These are phyloP conservation scores for Epichloe aotearoae DNA, from an alignment of 2,329 filamentous ascomycete genomes.

Conservation along the genomic window DNA sequence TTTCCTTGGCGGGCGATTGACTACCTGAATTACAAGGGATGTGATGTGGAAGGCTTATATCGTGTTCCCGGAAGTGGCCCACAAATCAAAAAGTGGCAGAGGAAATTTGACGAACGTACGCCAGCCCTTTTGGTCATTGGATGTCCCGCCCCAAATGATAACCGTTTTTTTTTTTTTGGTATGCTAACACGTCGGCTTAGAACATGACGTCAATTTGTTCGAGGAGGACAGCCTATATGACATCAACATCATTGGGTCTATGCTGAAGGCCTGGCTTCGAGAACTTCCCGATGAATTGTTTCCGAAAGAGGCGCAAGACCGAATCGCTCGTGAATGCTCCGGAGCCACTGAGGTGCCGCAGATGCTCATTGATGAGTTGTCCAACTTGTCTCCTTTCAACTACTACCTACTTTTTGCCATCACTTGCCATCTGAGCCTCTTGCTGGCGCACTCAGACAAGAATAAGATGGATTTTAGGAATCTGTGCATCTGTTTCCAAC, in stretches of 20 bases:
- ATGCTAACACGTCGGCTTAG: slow-evolving; percentile 25
- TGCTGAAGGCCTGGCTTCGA: slow-evolving; percentile 92
- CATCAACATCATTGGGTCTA: slow-evolving; percentile 89
- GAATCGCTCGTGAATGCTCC: slow-evolving; percentile 66
- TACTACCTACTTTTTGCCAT: slow-evolving; percentile 97
- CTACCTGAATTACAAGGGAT: slow-evolving; percentile 88
- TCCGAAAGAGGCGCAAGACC: slow-evolving; percentile 69
- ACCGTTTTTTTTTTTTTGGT: background rate
- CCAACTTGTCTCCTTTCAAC: slow-evolving; percentile 88
- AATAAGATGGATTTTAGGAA: slow-evolving; percentile 99
- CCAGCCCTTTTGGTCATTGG: background rate
- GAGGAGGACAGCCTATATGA: slow-evolving; percentile 81
- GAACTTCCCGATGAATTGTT: slow-evolving; percentile 92
- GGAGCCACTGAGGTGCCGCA: slow-evolving; percentile 72
- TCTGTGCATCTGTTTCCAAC: slow-evolving; percentile 91
- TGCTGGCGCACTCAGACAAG: slow-evolving; percentile 83
- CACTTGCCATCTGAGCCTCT: slow-evolving; percentile 84
- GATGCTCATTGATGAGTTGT: slow-evolving; percentile 78
- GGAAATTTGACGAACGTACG: slow-evolving; percentile 73
- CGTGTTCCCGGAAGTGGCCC: slow-evolving; percentile 81
- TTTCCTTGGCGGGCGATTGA: slow-evolving; percentile 94
- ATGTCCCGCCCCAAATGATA: background rate
- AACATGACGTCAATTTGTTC: slow-evolving; percentile 81
- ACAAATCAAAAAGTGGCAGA: slow-evolving; percentile 87
- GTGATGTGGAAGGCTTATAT: slow-evolving; percentile 87